Evolutionary conservation across 257 asterid species (phyloP).

Genomic region (Gardenia jasminoides): DNA sequence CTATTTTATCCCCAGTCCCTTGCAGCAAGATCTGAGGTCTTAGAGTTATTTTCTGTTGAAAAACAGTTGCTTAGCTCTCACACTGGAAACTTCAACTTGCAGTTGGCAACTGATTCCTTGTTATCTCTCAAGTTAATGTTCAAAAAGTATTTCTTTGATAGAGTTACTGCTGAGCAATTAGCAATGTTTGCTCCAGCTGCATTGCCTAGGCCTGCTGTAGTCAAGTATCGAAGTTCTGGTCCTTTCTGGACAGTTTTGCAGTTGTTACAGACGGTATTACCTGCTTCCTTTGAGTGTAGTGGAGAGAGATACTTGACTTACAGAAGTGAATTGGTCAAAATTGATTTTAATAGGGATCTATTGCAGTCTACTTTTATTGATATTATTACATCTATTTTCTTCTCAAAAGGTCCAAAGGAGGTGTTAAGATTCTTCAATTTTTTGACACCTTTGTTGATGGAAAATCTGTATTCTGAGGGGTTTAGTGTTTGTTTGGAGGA

Average conservation of each 20-base stretch:
- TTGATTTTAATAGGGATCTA: conserved; percentile 57
- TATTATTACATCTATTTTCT: conserved; percentile 68
- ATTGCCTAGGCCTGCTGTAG: conserved; percentile 58
- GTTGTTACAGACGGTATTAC: conserved; percentile 69
- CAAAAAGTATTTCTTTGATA: conserved; percentile 43
- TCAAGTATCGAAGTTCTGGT: conserved; percentile 49
- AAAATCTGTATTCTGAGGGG: conserved; percentile 63
- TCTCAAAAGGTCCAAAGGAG: conserved; percentile 82
- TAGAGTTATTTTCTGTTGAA: conserved; percentile 93
- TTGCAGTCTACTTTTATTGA: conserved; percentile 64
- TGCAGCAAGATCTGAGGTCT: conserved; percentile 92
- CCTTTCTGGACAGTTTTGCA: conserved; percentile 85
- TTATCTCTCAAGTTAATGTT: conserved; percentile 69
- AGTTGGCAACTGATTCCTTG: conserved; percentile 74
- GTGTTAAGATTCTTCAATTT: conserved; percentile 69
- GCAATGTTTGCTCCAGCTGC: conserved; percentile 65
- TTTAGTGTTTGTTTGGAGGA: conserved; percentile 80
- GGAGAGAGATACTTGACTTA: conserved; percentile 65
- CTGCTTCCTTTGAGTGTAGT: conserved; percentile 55
- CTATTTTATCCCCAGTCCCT: conserved; percentile 92
- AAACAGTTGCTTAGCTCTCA: conserved; percentile 95
- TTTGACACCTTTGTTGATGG: conserved; percentile 86
- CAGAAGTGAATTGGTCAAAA: conserved; percentile 50
- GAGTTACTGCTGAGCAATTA: conserved; percentile 66
- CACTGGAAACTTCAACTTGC: conserved; percentile 93